These are phyloP conservation scores for Pseudogymnoascus sp. DNA, from an alignment of 2,329 filamentous ascomycete genomes.

Conservation along the genomic window DNA sequence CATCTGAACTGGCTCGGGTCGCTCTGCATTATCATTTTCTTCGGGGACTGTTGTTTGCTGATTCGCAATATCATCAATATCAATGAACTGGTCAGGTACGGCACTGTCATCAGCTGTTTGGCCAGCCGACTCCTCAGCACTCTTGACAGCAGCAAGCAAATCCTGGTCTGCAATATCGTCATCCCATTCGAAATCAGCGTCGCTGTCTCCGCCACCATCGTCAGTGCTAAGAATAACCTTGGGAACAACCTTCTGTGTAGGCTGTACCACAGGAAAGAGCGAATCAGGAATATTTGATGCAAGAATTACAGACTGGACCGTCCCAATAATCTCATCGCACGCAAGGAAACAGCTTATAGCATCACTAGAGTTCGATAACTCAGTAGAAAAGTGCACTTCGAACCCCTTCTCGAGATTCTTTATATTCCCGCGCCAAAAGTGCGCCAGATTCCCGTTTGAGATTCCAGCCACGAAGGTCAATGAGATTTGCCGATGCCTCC, in stretches of 20 bases:
- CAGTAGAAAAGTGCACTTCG: slow-evolving; percentile 51
- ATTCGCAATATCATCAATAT: slow-evolving; percentile 48
- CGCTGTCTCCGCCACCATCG: slow-evolving; percentile 22
- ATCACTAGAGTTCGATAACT: slow-evolving; percentile 46
- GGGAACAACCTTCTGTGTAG: not conserved
- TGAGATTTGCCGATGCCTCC: slow-evolving; percentile 56
- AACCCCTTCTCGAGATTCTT: slow-evolving; percentile 52
- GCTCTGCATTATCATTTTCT: slow-evolving; percentile 8
- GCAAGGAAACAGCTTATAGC: slow-evolving; percentile 61
- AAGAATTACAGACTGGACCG: slow-evolving; percentile 26
- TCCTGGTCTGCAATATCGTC: slow-evolving; percentile 36
- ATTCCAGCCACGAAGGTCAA: slow-evolving; percentile 69
- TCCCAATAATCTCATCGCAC: slow-evolving; percentile 76
- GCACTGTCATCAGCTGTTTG: slow-evolving; percentile 16
- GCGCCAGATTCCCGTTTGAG: slow-evolving; percentile 58
- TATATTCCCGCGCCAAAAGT: slow-evolving; percentile 59
- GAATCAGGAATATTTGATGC: slow-evolving; percentile 28
- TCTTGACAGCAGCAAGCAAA: slow-evolving; percentile 31
- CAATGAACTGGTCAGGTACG: slow-evolving; percentile 38
- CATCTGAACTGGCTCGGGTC: slow-evolving; percentile 42
- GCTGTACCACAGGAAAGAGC: slow-evolving; percentile 24
- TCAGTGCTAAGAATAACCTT: not conserved
- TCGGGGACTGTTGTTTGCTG: slow-evolving; percentile 19
- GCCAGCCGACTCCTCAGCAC: slow-evolving; percentile 17
- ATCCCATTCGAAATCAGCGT: slow-evolving; percentile 18